Evolutionary conservation across 192 early-diverging fungal species (phyloP), one percentile per base, ranked within the genome.

Genomic region (Backusella tuberculispora): DNA sequence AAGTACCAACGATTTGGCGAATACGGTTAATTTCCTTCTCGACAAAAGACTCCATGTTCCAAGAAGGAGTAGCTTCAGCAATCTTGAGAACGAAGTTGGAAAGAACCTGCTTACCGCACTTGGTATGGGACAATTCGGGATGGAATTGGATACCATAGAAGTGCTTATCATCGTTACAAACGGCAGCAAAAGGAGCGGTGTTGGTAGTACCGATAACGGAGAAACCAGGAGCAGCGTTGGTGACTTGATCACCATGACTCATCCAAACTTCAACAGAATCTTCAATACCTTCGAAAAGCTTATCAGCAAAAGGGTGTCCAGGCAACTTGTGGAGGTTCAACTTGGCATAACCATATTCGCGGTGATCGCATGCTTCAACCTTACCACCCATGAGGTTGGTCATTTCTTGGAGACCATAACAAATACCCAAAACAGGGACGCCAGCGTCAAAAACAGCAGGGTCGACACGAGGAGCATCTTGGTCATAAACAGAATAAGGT

Each of bases 341-440:
- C 64, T 86, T 86, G 19, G 96, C 96, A 72, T 95, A 92, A 56
- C 98, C 98, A 81, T 98, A 99, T 82, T 99, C 98, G 78, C 95
- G 92, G 86, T 96, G 93, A 75, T 94, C 90, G 79, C 92, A 94
- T 66, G 90, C 82, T 63, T 87, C 90, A 50, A 98, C 95, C 43
- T 96, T 92, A 64, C 98, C 98, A 66, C 94, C 94, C 80, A 92
- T 88, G 74, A 92, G 90, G 86, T 89, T 91, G 53, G 95, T 90
- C 83, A 98, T 94, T 88, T 99, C 96, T 86, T 99, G 98, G 75
- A 99, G 89, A 68, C 98, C 98, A 75, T 98, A 99, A 88, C 98
- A 99, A 82, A 99, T 99, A 80, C 98, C 98, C 38, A 99, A 90
- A 37, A 98, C 88, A 17, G 98, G 96, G 42, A 96, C 91, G 68